Conservation (phyloP, 805 yeast species). For the Candida nonsorbophila region DNA sequence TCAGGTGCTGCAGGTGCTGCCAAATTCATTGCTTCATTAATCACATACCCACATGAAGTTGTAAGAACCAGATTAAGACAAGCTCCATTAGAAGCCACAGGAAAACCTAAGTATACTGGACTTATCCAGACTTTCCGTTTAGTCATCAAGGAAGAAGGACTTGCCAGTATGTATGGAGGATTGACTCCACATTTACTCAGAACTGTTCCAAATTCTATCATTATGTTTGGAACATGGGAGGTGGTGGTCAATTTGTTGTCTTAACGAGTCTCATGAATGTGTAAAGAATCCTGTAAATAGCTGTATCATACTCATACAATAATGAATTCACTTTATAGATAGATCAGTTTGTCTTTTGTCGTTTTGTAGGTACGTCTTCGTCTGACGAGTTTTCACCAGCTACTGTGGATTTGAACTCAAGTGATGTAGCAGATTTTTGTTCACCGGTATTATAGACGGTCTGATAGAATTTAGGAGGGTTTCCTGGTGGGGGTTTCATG, state of each 20-base stretch:
- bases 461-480: constrained; percentile 45
- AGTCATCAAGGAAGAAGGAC: constrained; percentile 88
- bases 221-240: constrained; percentile 99
- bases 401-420: too few species aligned
- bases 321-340: too few species aligned
- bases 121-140: constrained; percentile 80
- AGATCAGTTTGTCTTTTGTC: too few species aligned
- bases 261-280: not conserved
- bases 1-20: constrained; percentile 98
- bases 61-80: constrained; percentile 93
- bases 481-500: constrained; percentile 34
- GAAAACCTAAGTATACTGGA: constrained; percentile 84
- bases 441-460: constrained; percentile 26
- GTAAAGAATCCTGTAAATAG: constrained; percentile 1
- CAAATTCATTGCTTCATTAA: constrained; percentile 83
- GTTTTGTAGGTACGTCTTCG: too few species aligned
- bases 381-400: too few species aligned
- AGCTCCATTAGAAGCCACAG: constrained; percentile 72
- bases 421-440: too few species aligned
- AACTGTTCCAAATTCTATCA: constrained; percentile 96
- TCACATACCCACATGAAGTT: constrained; percentile 97
- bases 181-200: constrained; percentile 93
- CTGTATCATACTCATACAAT: too few species aligned
- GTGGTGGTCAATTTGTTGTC: constrained; percentile 38
- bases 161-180: constrained; percentile 93